Evolutionary conservation across 2,329 filamentous ascomycete genomes (phyloP), one percentile per base, ranked within the genome.

Genomic region (Amauroascus niger): DNA sequence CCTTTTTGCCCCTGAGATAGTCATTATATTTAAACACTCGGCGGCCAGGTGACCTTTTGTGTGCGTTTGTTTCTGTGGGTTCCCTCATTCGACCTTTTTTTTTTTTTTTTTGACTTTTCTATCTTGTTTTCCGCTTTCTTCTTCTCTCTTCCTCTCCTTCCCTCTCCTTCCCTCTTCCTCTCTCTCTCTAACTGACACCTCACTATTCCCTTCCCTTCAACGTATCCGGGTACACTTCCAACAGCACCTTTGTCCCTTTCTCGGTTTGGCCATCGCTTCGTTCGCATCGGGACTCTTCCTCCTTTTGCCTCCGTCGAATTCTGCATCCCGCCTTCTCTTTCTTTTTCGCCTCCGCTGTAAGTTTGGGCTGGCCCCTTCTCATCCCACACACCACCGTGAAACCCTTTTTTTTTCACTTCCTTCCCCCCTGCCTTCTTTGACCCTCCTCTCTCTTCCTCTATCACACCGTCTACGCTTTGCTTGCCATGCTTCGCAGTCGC

Each of bases 21-120:
- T n/a, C n/a, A n/a, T n/a, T n/a, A n/a, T n/a, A n/a, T n/a, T 20
- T 48, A 49, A 45, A 11, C 6, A 11, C 14, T 35, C 33, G n/a
- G n/a, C 35, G 22, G 35, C 20, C 39, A 35, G 32, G 41, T 45
- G 26, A 45, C 37, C n/a, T n/a, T n/a, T n/a, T n/a, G n/a, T n/a
- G n/a, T n/a, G n/a, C n/a, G n/a, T 43, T 39, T 20, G 37, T 7
- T 51, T 41, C 39, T 51, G 35, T 39, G 18, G 46, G 46, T 24
- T 37, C 20, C 37, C 26, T 35, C 24, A 43, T 44, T 46, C 52
- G 39, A 45, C 53, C 47, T 33, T 55, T 52, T 32, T 30, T 28
- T 13, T 32, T 22, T 46, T 28, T 24, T 24, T 8, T 5, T 33
- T n/a, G 18, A 32, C 26, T 46, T 46, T 7, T 28, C 41, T 22